Percentiles rank a stretch among this genome's conserved stretches.
These are phyloP conservation scores for Aspergillus pseudoterreus DNA, from an alignment of 2,329 filamentous ascomycete species.

Conservation along the genomic window DNA sequence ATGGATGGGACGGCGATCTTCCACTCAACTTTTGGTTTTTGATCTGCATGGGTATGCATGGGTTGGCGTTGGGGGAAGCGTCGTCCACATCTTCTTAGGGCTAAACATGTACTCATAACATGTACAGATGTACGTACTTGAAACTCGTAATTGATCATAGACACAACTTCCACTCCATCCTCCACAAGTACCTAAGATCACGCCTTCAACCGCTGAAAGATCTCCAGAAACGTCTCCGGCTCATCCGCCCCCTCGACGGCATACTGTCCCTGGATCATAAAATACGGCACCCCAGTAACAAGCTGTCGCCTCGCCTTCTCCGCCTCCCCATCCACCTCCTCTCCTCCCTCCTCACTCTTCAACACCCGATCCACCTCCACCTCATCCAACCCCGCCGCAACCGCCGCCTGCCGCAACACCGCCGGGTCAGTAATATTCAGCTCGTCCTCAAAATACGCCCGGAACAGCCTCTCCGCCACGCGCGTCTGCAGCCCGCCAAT, in stretches of 20 bases:
- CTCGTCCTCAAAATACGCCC: constrained; percentile 62
- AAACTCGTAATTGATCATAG: background rate
- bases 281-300: constrained; percentile 70
- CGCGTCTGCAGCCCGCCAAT: constrained; percentile 52
- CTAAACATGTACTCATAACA: background rate
- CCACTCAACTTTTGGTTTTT: constrained; percentile 1
- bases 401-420: constrained; percentile 51
- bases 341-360: constrained; percentile 51
- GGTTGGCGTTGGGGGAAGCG: background rate
- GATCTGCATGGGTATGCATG: background rate
- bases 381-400: constrained; percentile 52
- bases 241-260: constrained; percentile 71
- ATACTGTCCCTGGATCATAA: constrained; percentile 65
- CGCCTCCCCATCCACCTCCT: constrained; percentile 57
- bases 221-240: constrained; percentile 60
- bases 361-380: constrained; percentile 55
- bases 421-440: constrained; percentile 59
- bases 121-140: background rate
- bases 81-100: background rate
- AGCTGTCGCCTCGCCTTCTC: constrained; percentile 49
- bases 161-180: too few species aligned
- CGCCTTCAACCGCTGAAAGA: constrained; percentile 46
- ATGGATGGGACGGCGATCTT: constrained; percentile 4
- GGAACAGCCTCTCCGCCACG: constrained; percentile 62
- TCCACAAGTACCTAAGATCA: background rate